phyloP scores from a whole-genome alignment of 805 yeast genomes.

The Yamadazyma tumulicola region DNA sequence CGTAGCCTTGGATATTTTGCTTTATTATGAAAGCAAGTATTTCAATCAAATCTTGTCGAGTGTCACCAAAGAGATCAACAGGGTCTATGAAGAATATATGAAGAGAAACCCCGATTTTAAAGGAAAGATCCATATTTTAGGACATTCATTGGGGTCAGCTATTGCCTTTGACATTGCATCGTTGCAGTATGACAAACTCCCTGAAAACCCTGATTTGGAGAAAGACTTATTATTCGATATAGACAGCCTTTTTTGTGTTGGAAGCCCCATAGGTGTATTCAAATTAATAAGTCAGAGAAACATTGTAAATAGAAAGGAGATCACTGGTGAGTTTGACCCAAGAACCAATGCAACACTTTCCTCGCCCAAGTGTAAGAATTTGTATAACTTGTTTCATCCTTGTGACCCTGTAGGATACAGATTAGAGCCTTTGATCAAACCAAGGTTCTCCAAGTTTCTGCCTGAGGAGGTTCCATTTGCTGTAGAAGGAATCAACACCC shows the following conservation, averaged over 20 bases:
- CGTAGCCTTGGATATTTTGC: constrained; percentile 76
- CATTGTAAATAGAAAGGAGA: constrained; percentile 42
- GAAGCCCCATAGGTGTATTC: constrained; percentile 89
- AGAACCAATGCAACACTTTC: constrained; percentile 17
- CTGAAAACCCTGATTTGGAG: constrained; percentile 25
- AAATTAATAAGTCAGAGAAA: constrained; percentile 65
- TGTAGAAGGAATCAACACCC: constrained; percentile 48
- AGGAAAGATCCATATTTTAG: constrained; percentile 81
- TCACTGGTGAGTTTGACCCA: constrained; percentile 21
- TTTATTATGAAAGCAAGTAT: constrained; percentile 73
- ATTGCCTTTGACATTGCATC: constrained; percentile 74
- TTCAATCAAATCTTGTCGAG: constrained; percentile 56
- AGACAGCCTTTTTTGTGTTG: constrained; percentile 73
- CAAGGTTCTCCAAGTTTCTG: constrained; percentile 43
- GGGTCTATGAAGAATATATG: constrained; percentile 54
- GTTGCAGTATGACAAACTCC: constrained; percentile 36
- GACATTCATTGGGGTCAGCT: constrained; percentile 91
- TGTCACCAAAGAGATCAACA: constrained; percentile 63
- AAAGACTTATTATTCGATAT: constrained; percentile 63
- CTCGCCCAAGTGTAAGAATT: constrained; percentile 58
- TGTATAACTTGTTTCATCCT: constrained; percentile 83
- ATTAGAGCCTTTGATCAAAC: constrained; percentile 74
- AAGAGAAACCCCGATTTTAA: constrained; percentile 66
- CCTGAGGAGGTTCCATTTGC: constrained; percentile 61
- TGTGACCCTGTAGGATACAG: constrained; percentile 92